A percentile compares a stretch with the other conserved stretches of the same genome.
phyloP scores from a whole-genome alignment of 1,139 yeast species.

The Blastobotrys illinoisensis region DNA sequence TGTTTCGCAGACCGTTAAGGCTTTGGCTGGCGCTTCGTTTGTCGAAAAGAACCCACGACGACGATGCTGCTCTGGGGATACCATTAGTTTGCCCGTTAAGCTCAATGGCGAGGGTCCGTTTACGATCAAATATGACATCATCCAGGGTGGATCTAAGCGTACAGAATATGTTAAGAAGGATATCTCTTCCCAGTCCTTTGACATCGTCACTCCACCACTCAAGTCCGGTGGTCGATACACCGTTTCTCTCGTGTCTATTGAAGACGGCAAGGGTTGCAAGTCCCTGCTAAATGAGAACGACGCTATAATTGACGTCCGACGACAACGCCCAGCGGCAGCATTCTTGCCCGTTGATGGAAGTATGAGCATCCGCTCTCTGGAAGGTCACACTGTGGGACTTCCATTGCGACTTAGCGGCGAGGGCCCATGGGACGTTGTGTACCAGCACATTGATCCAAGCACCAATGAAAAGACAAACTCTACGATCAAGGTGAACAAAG shows the following conservation, averaged over 20 bases:
- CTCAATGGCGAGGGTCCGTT: constrained; percentile 81
- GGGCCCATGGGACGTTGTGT: constrained; percentile 45
- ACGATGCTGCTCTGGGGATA: constrained; percentile 43
- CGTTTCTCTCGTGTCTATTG: constrained; percentile 55
- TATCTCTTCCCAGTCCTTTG: constrained; percentile 37
- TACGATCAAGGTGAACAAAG: constrained; percentile 14
- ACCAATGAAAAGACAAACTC: constrained; percentile 14
- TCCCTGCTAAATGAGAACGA: constrained; percentile 59
- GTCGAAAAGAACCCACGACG: constrained; percentile 18
- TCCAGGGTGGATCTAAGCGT: constrained; percentile 41
- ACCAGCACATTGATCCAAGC: constrained; percentile 23
- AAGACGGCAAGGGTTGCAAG: constrained; percentile 69
- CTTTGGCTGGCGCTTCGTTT: constrained; percentile 37
- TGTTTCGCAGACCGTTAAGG: constrained; percentile 33
- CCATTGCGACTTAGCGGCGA: constrained; percentile 56
- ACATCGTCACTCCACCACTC: constrained; percentile 50
- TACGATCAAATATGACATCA: constrained; percentile 60
- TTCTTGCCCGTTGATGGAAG: constrained; percentile 39
- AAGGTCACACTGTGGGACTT: constrained; percentile 53
- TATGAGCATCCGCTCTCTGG: constrained; percentile 31
- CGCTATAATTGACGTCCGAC: constrained; percentile 56
- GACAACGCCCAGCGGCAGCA: constrained; percentile 57
- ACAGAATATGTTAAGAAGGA: constrained; percentile 40
- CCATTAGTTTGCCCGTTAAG: constrained; percentile 46
- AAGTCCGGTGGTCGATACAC: constrained; percentile 65